Conservation (phyloP, 257 asterid genomes). For the Salvia hispanica region DNA sequence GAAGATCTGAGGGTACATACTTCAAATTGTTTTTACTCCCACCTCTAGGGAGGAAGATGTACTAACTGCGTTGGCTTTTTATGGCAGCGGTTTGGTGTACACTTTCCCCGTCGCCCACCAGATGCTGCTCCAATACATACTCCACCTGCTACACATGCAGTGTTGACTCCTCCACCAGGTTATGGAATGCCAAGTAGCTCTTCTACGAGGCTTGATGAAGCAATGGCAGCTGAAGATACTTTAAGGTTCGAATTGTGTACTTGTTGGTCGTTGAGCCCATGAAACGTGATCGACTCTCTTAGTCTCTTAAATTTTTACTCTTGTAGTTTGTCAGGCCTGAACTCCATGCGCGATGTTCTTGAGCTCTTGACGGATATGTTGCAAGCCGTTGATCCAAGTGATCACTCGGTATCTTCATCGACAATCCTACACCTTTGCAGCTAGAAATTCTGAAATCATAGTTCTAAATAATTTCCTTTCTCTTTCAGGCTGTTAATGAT, state of each 20-base stretch:
- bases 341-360: constrained; percentile 63
- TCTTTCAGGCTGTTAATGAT: constrained; percentile 61
- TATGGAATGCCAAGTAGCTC: constrained; percentile 95
- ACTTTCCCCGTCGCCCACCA: constrained; percentile 65
- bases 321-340: constrained; percentile 58
- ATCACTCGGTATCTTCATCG: constrained; percentile 51
- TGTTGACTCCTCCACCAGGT: constrained; percentile 66
- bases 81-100: constrained; percentile 76
- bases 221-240: constrained; percentile 71
- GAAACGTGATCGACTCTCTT: background rate
- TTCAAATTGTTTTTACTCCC: background rate
- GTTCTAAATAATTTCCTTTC: background rate
- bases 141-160: constrained; percentile 63
- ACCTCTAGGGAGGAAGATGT: background rate
- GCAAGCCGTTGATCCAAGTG: constrained; percentile 68
- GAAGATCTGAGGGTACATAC: constrained; percentile 81
- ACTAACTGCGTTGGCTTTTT: background rate
- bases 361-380: constrained; percentile 84
- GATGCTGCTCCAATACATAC: constrained; percentile 75
- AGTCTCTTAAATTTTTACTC: background rate
- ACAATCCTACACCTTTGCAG: background rate
- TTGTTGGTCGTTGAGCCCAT: background rate
- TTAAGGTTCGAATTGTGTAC: constrained; percentile 52
- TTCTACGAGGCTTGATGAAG: constrained; percentile 82
- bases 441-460: background rate